phyloP scores from a whole-genome alignment of 2,329 filamentous ascomycete genomes.

The Ceratocystis destructans region DNA sequence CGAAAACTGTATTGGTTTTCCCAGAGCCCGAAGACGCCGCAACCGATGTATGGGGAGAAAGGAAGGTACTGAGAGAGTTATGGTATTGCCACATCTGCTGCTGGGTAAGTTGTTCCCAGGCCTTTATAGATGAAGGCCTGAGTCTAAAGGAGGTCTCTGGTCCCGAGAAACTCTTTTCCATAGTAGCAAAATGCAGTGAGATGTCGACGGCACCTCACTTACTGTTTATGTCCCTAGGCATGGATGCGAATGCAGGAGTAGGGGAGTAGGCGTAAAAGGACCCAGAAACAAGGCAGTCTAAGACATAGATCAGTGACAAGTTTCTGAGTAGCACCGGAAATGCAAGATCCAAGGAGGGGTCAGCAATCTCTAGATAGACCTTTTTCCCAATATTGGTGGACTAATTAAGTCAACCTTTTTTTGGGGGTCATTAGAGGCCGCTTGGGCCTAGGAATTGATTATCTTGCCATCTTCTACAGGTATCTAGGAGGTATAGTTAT shows the following conservation, averaged over 20 bases:
- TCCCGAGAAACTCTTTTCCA: neutral
- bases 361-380: too few species aligned
- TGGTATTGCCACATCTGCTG: neutral
- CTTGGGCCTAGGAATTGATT: neutral
- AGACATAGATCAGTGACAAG: too few species aligned
- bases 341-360: too few species aligned
- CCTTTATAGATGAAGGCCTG: neutral
- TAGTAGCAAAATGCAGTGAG: too few species aligned
- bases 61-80: neutral
- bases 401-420: too few species aligned
- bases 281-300: neutral
- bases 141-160: neutral
- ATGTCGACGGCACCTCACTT: too few species aligned
- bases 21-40: neutral
- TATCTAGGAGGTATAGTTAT: neutral
- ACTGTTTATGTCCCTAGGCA: neutral
- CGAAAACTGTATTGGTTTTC: neutral
- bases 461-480: neutral
- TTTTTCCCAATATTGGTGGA: too few species aligned
- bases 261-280: neutral
- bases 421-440: too few species aligned
- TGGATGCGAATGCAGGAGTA: neutral
- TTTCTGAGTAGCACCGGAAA: too few species aligned
- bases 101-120: neutral
- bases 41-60: neutral